phyloP scores from a whole-genome alignment of 2,329 filamentous ascomycete genomes.

The Elsinoe necatrix region DNA sequence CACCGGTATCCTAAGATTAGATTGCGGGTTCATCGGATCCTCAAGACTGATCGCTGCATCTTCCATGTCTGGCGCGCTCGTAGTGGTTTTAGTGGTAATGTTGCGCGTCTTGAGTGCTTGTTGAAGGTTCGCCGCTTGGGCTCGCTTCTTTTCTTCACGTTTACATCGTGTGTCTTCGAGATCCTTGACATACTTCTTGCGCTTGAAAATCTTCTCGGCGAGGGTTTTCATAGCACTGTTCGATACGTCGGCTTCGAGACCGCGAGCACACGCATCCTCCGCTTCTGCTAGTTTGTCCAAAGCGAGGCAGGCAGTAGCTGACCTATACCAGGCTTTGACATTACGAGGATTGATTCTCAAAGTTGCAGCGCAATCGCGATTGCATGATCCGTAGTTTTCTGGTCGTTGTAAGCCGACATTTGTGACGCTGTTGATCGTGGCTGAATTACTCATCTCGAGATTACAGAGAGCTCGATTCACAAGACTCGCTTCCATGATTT shows the following conservation, averaged over 20 bases:
- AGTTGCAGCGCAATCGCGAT: constrained; percentile 71
- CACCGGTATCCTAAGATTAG: constrained; percentile 65
- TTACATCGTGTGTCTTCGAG: constrained; percentile 50
- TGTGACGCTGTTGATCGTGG: neutral
- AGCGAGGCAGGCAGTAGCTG: constrained; percentile 65
- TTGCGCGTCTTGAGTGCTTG: constrained; percentile 56
- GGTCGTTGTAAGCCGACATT: constrained; percentile 18
- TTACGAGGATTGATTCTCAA: constrained; percentile 72
- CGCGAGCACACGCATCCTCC: constrained; percentile 65
- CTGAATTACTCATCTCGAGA: constrained; percentile 59
- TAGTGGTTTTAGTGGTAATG: constrained; percentile 59
- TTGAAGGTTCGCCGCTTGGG: constrained; percentile 47
- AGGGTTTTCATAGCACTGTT: constrained; percentile 61
- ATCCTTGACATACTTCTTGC: constrained; percentile 48
- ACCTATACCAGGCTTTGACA: constrained; percentile 86
- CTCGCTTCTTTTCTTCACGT: constrained; percentile 46
- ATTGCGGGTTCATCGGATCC: constrained; percentile 64
- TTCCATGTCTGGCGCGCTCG: constrained; percentile 74
- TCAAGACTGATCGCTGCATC: constrained; percentile 66
- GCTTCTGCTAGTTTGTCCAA: constrained; percentile 75
- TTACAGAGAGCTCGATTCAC: constrained; percentile 87
- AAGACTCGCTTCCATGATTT: constrained; percentile 66
- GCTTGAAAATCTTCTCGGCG: constrained; percentile 53
- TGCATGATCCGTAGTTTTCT: constrained; percentile 82
- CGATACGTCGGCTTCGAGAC: constrained; percentile 59